These are phyloP conservation scores for Aspergillus sp. DNA, from an alignment of 2,329 filamentous ascomycete species.

Conservation along the genomic window DNA sequence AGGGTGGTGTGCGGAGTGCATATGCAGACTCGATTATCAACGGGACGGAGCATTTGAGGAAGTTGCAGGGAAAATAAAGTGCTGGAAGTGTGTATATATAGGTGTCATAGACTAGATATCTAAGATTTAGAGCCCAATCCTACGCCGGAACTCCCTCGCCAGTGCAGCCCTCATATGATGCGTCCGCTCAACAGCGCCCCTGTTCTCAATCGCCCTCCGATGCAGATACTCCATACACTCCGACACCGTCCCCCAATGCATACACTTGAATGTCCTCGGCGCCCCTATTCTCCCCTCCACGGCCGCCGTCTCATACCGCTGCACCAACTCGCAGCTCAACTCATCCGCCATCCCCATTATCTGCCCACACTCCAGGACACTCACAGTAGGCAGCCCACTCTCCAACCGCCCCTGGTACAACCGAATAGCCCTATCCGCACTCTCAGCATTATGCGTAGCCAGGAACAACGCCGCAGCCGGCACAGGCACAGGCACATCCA, in stretches of 20 bases:
- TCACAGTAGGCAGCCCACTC: constrained; percentile 27
- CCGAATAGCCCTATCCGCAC: no score
- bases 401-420: background rate
- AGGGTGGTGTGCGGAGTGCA: constrained; percentile 55
- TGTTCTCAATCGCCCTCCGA: constrained; percentile 68
- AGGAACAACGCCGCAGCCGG: no score
- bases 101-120: no score
- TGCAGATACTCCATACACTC: constrained; percentile 57
- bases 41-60: constrained; percentile 29
- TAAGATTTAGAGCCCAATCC: background rate
- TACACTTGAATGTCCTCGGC: constrained; percentile 53
- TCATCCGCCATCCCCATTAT: constrained; percentile 92
- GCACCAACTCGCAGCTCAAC: constrained; percentile 59
- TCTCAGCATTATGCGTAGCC: no score
- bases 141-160: background rate
- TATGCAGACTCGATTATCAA: constrained; percentile 52
- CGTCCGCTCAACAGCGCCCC: constrained; percentile 60
- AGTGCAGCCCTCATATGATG: background rate
- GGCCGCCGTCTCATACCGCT: constrained; percentile 22
- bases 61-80: background rate
- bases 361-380: constrained; percentile 63
- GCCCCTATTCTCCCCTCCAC: constrained; percentile 8
- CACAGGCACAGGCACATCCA: no score
- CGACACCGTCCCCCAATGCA: constrained; percentile 54
- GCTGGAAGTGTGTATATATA: no score